phyloP scores from a whole-genome alignment of 2,329 filamentous ascomycete species.

The Hymenoscyphus occultus region DNA sequence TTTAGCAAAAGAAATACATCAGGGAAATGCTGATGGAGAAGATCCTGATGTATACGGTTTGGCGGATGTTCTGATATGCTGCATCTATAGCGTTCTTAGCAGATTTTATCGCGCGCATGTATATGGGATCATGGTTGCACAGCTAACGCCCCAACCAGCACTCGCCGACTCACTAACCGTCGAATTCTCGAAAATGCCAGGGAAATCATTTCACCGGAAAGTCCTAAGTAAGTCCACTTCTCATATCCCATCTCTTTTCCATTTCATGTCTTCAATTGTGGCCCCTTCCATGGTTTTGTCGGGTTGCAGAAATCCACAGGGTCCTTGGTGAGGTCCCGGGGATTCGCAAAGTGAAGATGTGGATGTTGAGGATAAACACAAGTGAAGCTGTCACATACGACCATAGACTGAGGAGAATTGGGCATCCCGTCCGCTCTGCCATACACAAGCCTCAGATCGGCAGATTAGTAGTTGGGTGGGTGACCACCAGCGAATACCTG shows the following conservation, averaged over 20 bases:
- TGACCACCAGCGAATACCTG: conserved; percentile 33
- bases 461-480: conserved; percentile 30
- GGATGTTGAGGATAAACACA: neutral
- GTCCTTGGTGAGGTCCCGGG: neutral
- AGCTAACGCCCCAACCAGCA: conserved; percentile 34
- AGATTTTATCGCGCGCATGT: no score
- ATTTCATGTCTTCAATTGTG: neutral
- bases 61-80: no score
- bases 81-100: no score
- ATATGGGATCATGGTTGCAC: neutral
- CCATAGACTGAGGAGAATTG: conserved; percentile 27
- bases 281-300: neutral
- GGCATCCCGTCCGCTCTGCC: conserved; percentile 33
- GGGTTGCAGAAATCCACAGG: neutral
- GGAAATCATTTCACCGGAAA: conserved; percentile 77
- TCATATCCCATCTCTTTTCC: neutral
- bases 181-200: conserved; percentile 68
- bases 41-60: no score
- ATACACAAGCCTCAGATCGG: conserved; percentile 32
- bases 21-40: no score
- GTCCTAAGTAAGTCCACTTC: conserved; percentile 55
- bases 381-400: conserved; percentile 5
- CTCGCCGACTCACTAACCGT: conserved; percentile 75
- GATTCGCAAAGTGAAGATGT: neutral
- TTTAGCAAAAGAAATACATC: no score